phyloP scores from a whole-genome alignment of 23 red algal genomes.

The Gracilaria caudata region DNA sequence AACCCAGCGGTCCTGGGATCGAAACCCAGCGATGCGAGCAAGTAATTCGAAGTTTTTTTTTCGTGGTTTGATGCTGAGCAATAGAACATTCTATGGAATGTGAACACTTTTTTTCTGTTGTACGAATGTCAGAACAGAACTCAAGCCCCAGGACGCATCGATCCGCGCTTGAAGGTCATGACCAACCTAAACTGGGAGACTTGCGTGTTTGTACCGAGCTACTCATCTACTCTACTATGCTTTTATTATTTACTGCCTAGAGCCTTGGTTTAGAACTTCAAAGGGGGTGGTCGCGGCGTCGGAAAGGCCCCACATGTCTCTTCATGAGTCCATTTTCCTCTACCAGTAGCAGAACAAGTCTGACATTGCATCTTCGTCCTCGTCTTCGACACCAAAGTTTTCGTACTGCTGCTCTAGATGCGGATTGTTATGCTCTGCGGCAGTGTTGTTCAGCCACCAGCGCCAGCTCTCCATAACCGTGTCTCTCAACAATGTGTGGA shows the following conservation, averaged over 20 bases:
- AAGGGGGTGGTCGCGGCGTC: too few relatives aligned
- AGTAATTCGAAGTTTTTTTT: neutral
- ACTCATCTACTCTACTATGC: neutral
- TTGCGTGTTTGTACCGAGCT: too few relatives aligned
- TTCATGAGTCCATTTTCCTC: neutral
- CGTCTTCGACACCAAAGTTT: conserved; percentile 11
- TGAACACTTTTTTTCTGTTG: too few relatives aligned
- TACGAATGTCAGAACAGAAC: too few relatives aligned
- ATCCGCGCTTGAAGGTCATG: too few relatives aligned
- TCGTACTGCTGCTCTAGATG: neutral
- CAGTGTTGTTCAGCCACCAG: conserved; percentile 13
- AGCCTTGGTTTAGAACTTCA: too few relatives aligned
- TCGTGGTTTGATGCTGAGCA: too few relatives aligned
- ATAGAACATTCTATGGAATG: too few relatives aligned
- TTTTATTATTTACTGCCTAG: neutral
- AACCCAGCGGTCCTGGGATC: conserved; percentile 80
- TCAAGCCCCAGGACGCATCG: too few relatives aligned
- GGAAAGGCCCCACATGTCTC: too few relatives aligned
- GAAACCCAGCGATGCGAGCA: conserved; percentile 70
- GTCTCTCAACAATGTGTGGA: conserved; percentile 9
- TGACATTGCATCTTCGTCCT: neutral
- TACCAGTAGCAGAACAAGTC: conserved; percentile 31
- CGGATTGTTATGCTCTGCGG: neutral
- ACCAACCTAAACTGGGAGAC: too few relatives aligned
- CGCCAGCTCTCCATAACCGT: conserved; percentile 34